Base-by-base conservation (phyloP, 768 basidiomycete species). In the Amanita rimosa region DNA sequence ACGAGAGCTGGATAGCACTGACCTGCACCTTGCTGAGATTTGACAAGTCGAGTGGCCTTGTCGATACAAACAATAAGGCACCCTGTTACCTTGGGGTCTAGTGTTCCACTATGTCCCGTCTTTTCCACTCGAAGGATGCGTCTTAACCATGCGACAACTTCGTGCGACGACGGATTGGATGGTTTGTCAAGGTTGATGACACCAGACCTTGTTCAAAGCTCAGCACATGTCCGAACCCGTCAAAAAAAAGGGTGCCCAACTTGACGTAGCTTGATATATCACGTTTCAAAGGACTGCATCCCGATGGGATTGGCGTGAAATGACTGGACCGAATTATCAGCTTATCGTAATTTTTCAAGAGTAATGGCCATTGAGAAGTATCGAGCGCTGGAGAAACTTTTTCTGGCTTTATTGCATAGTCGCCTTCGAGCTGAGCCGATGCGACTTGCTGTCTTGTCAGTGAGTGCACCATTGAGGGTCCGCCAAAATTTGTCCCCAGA, bases 161-260 rank as follows among this genome's bases (percentile, higher is more conserved):
- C 96, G 66, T 99, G 96, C 4, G 94, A 95, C 14, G 94, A 96
- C 3, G 95, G 95, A 68, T 98, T 99, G 27, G 95, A 97, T 19
- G 96, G 96, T 62, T 99, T 99, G 78, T 99, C 96, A 56, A 99
- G 75, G 70, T 99, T 99, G 64, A 99, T 99, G 46, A 97, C 90
- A 57, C 96, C 96, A 56, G 94, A 91, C 73, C 92, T 95, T 55
- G 5, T n/a, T 50, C 53, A 17, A 51, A 38, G 44, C 52, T 45
- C 39, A 52, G n/a, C 19, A 33, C 53, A 21, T 21, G 6, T 14
- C 9, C 13, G 4, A 35, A 38, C 19, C 6, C 1, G 26, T 16
- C 4, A 43, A 10, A 37, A 37, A 10, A 37, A 37, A 16, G 6
- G 14, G 4, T 22, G n/a, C 45, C 46, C 61, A n/a, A 90, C 87